Conservation (phyloP, 768 basidiomycete genomes). For the Hericium erinaceus region DNA sequence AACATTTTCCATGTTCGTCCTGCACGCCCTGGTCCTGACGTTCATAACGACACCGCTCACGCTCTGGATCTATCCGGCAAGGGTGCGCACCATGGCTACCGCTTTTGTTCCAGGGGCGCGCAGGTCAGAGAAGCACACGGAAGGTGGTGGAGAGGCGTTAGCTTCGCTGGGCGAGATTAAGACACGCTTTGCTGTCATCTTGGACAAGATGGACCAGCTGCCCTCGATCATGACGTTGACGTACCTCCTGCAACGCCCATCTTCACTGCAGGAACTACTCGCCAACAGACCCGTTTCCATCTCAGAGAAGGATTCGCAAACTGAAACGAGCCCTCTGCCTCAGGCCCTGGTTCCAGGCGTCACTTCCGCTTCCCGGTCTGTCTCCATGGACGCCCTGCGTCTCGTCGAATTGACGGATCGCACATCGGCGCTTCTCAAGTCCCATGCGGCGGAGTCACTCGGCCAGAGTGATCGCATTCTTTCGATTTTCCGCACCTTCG, state of each 20-base stretch:
- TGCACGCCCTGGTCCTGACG: constrained; percentile 68
- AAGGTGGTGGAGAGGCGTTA: constrained; percentile 9
- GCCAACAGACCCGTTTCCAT: not conserved
- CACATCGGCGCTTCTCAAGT: constrained; percentile 79
- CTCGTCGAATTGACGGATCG: constrained; percentile 86
- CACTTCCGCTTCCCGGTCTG: constrained; percentile 18
- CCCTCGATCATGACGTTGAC: constrained; percentile 76
- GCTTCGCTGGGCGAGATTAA: constrained; percentile 31
- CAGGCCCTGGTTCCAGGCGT: not conserved
- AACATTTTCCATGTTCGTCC: constrained; percentile 86
- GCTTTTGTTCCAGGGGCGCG: constrained; percentile 7
- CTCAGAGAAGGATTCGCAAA: not conserved
- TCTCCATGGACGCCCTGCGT: constrained; percentile 69
- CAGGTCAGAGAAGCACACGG: constrained; percentile 4
- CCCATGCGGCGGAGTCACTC: constrained; percentile 63
- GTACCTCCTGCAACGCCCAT: constrained; percentile 50
- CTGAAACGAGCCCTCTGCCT: not conserved
- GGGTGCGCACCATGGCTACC: constrained; percentile 35
- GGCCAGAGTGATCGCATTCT: constrained; percentile 64
- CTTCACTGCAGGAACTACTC: not conserved
- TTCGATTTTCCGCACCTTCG: constrained; percentile 71
- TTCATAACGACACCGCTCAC: constrained; percentile 83
- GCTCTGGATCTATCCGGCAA: constrained; percentile 63
- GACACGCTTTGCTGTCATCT: constrained; percentile 59
- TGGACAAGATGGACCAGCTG: constrained; percentile 75